These are phyloP conservation scores for Hypericum perforatum DNA, from an alignment of 345 rosid species.

Conservation along the genomic window DNA sequence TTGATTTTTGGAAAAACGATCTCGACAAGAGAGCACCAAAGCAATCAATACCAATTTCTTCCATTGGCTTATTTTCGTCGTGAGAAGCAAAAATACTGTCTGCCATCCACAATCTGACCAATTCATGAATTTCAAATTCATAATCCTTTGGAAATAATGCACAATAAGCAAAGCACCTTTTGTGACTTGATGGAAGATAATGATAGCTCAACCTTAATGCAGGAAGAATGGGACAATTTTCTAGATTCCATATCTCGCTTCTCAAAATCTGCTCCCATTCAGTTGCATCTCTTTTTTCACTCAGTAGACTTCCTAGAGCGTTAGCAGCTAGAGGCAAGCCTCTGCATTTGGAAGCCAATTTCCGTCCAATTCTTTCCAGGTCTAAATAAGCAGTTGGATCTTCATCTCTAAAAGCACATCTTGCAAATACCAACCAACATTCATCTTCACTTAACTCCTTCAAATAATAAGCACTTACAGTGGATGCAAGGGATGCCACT, in stretches of 20 bases:
- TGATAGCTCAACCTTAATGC: background rate
- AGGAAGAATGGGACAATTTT: background rate
- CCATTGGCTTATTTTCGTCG: background rate
- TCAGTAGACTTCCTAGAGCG: background rate
- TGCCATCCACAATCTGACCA: slow-evolving; percentile 12
- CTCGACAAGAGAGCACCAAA: slow-evolving; percentile 9
- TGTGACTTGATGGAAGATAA: slow-evolving; percentile 1
- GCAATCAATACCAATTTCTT: slow-evolving; percentile 10
- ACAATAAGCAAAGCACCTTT: no score
- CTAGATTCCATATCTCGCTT: background rate
- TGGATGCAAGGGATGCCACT: no score
- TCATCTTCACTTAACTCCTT: no score
- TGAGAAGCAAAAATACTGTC: slow-evolving; percentile 9
- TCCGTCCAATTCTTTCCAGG: background rate
- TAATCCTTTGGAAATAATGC: background rate
- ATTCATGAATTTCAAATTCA: background rate
- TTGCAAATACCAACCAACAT: no score
- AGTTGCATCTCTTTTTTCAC: background rate
- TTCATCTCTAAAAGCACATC: background rate
- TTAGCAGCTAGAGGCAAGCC: slow-evolving; percentile 7
- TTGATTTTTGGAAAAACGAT: slow-evolving; percentile 8
- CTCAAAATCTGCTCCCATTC: slow-evolving; percentile 5
- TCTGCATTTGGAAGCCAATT: slow-evolving; percentile 1
- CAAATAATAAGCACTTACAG: no score
- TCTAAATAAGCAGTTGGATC: background rate